Evolutionary conservation across 2,329 filamentous ascomycete genomes (phyloP).

Genomic region (Helotiales sp.): DNA sequence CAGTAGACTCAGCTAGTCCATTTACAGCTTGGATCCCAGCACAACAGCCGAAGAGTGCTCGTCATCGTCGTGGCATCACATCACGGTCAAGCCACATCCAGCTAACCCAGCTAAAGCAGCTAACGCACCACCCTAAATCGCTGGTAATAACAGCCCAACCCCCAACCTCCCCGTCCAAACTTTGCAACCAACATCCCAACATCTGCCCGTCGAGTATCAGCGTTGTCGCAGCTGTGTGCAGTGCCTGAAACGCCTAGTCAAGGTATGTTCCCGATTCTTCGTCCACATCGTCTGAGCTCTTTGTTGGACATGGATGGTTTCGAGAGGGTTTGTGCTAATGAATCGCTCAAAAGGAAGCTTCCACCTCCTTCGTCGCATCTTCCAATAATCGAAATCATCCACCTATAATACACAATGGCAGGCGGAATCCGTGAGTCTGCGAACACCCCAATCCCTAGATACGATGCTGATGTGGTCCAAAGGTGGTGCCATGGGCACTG

Average conservation of each 20-base stretch:
- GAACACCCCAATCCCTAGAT: not conserved
- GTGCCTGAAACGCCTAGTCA: conserved; percentile 2
- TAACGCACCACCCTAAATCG: conserved; percentile 4
- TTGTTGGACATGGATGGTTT: conserved; percentile 7
- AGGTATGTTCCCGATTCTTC: too few species aligned
- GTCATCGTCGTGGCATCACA: conserved; percentile 11
- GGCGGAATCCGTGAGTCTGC: conserved; percentile 13
- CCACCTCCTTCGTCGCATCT: not conserved
- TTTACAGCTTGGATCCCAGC: not conserved
- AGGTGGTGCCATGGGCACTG: conserved; percentile 56
- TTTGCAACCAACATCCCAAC: not conserved
- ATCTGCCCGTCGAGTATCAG: conserved; percentile 7
- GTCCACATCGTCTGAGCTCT: not conserved
- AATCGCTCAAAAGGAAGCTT: not conserved
- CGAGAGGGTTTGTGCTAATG: conserved; percentile 14
- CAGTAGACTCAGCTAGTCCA: not conserved
- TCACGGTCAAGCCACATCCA: conserved; percentile 2
- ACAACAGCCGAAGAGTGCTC: conserved; percentile 9
- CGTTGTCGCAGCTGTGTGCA: conserved; percentile 5
- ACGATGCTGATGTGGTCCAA: conserved; percentile 10
- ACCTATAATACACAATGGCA: conserved; percentile 13
- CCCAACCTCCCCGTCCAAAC: not conserved
- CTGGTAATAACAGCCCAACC: not conserved
- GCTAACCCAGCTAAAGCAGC: not conserved
- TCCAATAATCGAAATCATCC: not conserved